A percentile compares a stretch with the other conserved stretches of the same genome.
Evolutionary conservation across 768 basidiomycete genomes (phyloP).

Genomic region (Boletus reticuloceps): DNA sequence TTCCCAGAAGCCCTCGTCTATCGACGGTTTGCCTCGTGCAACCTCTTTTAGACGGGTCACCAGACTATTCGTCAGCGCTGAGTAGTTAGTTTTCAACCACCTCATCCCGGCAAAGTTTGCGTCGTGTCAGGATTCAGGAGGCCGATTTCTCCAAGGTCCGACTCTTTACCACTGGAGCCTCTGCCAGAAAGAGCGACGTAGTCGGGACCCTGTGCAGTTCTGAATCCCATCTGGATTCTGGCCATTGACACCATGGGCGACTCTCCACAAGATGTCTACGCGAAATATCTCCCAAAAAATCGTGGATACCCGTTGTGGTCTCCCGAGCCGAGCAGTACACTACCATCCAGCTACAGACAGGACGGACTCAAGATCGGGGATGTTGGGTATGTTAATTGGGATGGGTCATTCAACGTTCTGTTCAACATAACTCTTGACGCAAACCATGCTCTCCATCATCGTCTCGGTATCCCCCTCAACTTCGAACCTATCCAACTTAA

Average conservation of each 20-base stretch:
- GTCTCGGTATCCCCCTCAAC: not conserved
- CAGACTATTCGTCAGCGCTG: too few species aligned
- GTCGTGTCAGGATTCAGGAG: too few species aligned
- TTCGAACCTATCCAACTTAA: not conserved
- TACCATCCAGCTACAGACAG: conserved; percentile 21
- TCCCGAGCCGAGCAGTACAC: conserved; percentile 22
- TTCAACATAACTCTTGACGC: conserved; percentile 28
- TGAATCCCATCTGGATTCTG: too few species aligned
- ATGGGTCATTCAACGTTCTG: conserved; percentile 29
- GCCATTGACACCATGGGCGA: not conserved
- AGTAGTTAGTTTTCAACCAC: too few species aligned
- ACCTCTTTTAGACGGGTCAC: too few species aligned
- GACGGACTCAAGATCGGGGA: conserved; percentile 34
- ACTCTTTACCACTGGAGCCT: too few species aligned
- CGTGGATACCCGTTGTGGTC: conserved; percentile 33
- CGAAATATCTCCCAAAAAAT: not conserved
- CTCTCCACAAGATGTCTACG: not conserved
- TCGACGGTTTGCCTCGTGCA: too few species aligned
- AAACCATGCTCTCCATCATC: not conserved
- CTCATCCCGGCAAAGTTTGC: too few species aligned
- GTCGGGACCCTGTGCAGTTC: too few species aligned
- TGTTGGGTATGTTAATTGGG: conserved; percentile 26
- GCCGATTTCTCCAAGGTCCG: too few species aligned
- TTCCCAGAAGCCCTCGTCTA: too few species aligned
- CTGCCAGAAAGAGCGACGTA: too few species aligned